These are phyloP conservation scores for Alternaria sp. DNA, from an alignment of 2,329 filamentous ascomycete genomes.

Conservation along the genomic window DNA sequence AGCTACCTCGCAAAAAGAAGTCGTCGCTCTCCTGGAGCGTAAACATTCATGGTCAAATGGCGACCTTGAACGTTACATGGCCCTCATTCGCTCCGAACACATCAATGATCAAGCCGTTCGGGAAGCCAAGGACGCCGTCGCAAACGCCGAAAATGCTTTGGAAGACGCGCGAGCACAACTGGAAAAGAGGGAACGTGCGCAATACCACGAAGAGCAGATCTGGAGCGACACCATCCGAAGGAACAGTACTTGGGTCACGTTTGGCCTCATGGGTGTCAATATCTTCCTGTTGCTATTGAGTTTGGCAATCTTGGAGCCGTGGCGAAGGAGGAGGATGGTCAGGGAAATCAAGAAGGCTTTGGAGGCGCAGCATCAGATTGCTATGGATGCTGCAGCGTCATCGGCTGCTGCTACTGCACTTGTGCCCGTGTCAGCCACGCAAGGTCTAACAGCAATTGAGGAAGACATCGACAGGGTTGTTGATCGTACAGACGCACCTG, in stretches of 20 bases:
- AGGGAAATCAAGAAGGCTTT: slow-evolving; percentile 67
- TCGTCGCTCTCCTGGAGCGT: slow-evolving; percentile 89
- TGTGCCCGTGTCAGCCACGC: slow-evolving; percentile 2
- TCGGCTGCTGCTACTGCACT: slow-evolving; percentile 9
- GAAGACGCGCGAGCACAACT: slow-evolving; percentile 79
- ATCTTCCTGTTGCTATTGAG: slow-evolving; percentile 86
- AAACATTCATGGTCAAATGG: slow-evolving; percentile 89
- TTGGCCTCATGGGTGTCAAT: slow-evolving; percentile 97
- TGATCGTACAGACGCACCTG: slow-evolving; percentile 14
- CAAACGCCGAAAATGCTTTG: slow-evolving; percentile 78
- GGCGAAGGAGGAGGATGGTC: slow-evolving; percentile 82
- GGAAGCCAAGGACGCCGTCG: slow-evolving; percentile 74
- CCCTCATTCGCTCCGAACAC: slow-evolving; percentile 90
- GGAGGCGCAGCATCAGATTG: slow-evolving; percentile 42
- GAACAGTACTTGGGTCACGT: slow-evolving; percentile 98
- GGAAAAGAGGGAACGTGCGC: slow-evolving; percentile 82
- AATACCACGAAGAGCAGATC: slow-evolving; percentile 99
- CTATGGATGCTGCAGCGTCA: slow-evolving; percentile 21
- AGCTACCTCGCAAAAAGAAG: slow-evolving; percentile 90
- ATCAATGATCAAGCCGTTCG: slow-evolving; percentile 86
- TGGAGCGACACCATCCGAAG: slow-evolving; percentile 97
- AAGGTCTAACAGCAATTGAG: slow-evolving; percentile 24
- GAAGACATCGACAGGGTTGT: slow-evolving; percentile 28
- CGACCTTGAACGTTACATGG: slow-evolving; percentile 94
- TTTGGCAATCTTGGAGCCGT: slow-evolving; percentile 91